Conservation (phyloP, 371 early-diverging fungal species). For the Apophysomyces elegans region DNA sequence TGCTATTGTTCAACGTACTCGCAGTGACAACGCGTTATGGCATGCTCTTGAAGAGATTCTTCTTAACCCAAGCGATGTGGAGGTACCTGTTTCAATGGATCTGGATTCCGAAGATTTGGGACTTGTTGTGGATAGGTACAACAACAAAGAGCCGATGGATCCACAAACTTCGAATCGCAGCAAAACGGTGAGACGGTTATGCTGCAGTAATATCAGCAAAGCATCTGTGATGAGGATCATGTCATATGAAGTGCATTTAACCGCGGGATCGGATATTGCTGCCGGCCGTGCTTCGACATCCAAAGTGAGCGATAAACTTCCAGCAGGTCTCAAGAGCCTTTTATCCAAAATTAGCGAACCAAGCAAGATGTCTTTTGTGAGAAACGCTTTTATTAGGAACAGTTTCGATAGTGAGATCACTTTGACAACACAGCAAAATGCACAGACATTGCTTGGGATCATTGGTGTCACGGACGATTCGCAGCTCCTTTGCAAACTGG, state of each 20-base stretch:
- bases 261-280: slow-evolving; percentile 26
- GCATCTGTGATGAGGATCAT: slow-evolving; percentile 46
- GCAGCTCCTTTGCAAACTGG: slow-evolving; percentile 17
- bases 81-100: slow-evolving; percentile 12
- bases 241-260: slow-evolving; percentile 46
- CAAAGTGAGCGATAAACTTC: slow-evolving; percentile 28
- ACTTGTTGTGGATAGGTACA: neutral
- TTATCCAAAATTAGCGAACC: slow-evolving; percentile 43
- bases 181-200: slow-evolving; percentile 31
- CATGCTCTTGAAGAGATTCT: slow-evolving; percentile 40
- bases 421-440: slow-evolving; percentile 15
- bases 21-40: slow-evolving; percentile 50
- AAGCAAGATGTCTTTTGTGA: slow-evolving; percentile 29
- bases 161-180: slow-evolving; percentile 16
- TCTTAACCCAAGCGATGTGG: slow-evolving; percentile 31
- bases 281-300: neutral
- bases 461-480: slow-evolving; percentile 18
- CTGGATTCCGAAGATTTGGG: neutral
- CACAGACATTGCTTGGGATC: slow-evolving; percentile 18
- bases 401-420: slow-evolving; percentile 25
- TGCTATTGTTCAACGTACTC: slow-evolving; percentile 47
- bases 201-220: slow-evolving; percentile 44
- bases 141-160: slow-evolving; percentile 1
- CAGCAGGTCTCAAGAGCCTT: slow-evolving; percentile 43
- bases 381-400: slow-evolving; percentile 34